Percentiles rank a stretch among this genome's conserved stretches.
phyloP scores from a whole-genome alignment of 768 basidiomycete species.

The Kwoniella shandongensis region DNA sequence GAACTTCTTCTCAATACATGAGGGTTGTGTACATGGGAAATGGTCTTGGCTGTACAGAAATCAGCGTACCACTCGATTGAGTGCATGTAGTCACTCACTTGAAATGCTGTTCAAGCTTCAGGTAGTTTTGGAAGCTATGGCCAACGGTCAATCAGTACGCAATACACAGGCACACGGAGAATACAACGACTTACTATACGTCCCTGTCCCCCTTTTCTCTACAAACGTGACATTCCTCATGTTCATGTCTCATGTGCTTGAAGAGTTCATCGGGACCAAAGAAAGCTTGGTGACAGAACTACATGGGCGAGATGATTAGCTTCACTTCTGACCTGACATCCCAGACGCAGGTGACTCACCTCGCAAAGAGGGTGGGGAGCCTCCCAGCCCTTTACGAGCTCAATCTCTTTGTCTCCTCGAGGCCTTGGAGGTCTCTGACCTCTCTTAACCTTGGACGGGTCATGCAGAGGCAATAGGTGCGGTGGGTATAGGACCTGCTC shows the following conservation, averaged over 20 bases:
- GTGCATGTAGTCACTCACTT: constrained; percentile 12
- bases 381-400: constrained; percentile 50
- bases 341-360: constrained; percentile 27
- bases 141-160: constrained; percentile 1
- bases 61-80: background rate
- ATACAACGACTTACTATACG: constrained; percentile 69
- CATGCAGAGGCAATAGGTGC: constrained; percentile 65
- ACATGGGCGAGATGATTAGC: constrained; percentile 25
- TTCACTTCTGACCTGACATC: too few species aligned
- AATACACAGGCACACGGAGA: background rate
- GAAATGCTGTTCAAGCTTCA: constrained; percentile 60
- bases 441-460: constrained; percentile 64
- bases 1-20: constrained; percentile 84
- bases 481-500: constrained; percentile 83
- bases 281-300: constrained; percentile 89
- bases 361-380: constrained; percentile 55
- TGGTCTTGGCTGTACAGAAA: constrained; percentile 66
- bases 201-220: constrained; percentile 74
- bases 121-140: constrained; percentile 73
- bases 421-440: constrained; percentile 46
- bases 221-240: constrained; percentile 97
- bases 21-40: constrained; percentile 69
- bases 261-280: constrained; percentile 93
- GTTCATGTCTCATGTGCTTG: constrained; percentile 84
- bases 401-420: constrained; percentile 42